These are phyloP conservation scores for Leccinum fibrillosum DNA, from an alignment of 768 basidiomycete species.

Conservation along the genomic window DNA sequence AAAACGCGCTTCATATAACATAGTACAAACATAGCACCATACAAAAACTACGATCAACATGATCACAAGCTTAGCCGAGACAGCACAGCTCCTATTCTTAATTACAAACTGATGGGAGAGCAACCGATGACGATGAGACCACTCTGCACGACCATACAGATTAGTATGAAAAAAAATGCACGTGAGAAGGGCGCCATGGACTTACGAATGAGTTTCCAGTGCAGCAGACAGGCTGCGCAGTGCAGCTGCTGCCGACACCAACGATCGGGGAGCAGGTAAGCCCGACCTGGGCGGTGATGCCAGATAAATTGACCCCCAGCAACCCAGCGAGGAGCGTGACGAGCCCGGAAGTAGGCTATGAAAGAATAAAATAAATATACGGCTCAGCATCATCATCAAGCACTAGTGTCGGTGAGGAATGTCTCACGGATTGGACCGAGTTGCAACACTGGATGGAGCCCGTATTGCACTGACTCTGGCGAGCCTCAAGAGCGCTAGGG, in stretches of 20 bases:
- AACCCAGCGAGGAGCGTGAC: not conserved
- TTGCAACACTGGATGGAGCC: not conserved
- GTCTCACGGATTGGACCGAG: not conserved
- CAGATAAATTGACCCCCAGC: not conserved
- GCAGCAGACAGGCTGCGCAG: slow-evolving; percentile 2
- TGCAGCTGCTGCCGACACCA: not conserved
- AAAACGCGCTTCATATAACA: no score
- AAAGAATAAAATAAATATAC: not conserved
- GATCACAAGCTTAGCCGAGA: no score
- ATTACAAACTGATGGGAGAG: not conserved
- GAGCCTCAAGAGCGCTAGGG: not conserved
- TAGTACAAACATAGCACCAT: no score
- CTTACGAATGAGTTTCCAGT: not conserved
- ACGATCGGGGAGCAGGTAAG: not conserved
- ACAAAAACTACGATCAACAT: no score
- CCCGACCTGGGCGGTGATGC: not conserved
- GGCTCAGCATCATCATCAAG: not conserved
- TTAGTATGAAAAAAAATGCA: no score
- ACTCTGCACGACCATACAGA: not conserved
- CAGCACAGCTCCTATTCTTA: no score
- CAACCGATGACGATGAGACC: slow-evolving; percentile 1
- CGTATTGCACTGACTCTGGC: not conserved
- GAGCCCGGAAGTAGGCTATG: not conserved
- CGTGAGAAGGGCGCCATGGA: not conserved
- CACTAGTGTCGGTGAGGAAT: not conserved